A percentile compares a stretch with the other conserved stretches of the same genome.
Conservation (phyloP, 345 rosid species). For the Capsella bursapastoris region DNA sequence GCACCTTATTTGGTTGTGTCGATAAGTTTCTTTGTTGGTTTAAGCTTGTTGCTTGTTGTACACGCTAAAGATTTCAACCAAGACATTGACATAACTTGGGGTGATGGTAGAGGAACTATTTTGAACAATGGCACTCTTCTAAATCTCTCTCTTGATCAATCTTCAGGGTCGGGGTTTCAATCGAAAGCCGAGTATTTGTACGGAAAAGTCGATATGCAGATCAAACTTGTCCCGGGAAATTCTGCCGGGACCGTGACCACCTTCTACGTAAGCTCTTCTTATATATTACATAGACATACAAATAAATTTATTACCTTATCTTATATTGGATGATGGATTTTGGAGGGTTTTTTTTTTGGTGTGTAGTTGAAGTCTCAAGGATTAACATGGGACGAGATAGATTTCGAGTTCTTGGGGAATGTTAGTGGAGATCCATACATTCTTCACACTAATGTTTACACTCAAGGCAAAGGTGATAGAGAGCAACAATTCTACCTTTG, state of each 20-base stretch:
- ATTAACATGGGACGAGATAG: slow-evolving; percentile 68
- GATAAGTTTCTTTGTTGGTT: slow-evolving; percentile 15
- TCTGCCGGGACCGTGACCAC: slow-evolving; percentile 66
- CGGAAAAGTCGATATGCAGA: slow-evolving; percentile 48
- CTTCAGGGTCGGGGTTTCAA: slow-evolving; percentile 55
- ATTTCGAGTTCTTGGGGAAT: slow-evolving; percentile 79
- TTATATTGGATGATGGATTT: not conserved
- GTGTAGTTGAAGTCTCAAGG: slow-evolving; percentile 64
- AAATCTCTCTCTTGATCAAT: slow-evolving; percentile 49
- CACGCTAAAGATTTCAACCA: slow-evolving; percentile 44
- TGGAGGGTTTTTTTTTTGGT: not conserved
- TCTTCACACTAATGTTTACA: slow-evolving; percentile 69
- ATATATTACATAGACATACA: not conserved
- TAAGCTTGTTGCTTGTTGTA: slow-evolving; percentile 25
- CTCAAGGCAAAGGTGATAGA: slow-evolving; percentile 68
- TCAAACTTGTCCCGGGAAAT: slow-evolving; percentile 48
- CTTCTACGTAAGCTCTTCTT: slow-evolving; percentile 56
- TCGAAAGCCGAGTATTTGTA: slow-evolving; percentile 50
- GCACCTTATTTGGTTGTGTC: slow-evolving; percentile 18
- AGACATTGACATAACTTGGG: slow-evolving; percentile 56
- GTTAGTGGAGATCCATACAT: slow-evolving; percentile 69
- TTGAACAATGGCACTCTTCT: slow-evolving; percentile 48
- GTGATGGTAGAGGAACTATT: slow-evolving; percentile 48
- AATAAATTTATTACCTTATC: not conserved
- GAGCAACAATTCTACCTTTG: slow-evolving; percentile 79